phyloP scores from a whole-genome alignment of 768 basidiomycete genomes.

The Crassisporium funariophilum region DNA sequence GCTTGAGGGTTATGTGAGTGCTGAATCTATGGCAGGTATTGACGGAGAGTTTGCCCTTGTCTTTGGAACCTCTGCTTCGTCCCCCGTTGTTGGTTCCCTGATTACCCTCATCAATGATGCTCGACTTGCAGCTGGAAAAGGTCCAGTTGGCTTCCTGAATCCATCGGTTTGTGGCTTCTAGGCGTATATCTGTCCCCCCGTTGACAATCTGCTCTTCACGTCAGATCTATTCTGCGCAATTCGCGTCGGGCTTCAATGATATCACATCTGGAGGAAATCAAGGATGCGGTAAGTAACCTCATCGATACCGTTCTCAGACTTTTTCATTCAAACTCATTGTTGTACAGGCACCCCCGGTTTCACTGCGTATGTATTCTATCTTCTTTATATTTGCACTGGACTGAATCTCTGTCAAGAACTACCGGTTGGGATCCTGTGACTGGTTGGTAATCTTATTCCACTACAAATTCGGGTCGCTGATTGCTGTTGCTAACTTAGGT shows the following conservation, averaged over 20 bases:
- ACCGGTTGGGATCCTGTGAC: constrained; percentile 47
- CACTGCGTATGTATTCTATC: constrained; percentile 26
- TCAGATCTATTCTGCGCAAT: constrained; percentile 38
- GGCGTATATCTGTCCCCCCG: background rate
- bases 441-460: constrained; percentile 19
- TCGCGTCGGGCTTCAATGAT: constrained; percentile 41
- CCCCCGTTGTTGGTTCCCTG: constrained; percentile 52
- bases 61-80: constrained; percentile 51
- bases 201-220: background rate
- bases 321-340: background rate
- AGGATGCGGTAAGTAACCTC: constrained; percentile 34
- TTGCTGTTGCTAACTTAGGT: constrained; percentile 17
- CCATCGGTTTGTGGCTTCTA: constrained; percentile 34
- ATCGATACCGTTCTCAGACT: constrained; percentile 1
- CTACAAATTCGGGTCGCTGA: background rate
- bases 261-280: constrained; percentile 42
- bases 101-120: constrained; percentile 57
- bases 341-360: constrained; percentile 35
- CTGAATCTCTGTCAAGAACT: constrained; percentile 23
- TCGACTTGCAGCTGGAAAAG: constrained; percentile 42
- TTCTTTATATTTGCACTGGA: background rate
- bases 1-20: no score
- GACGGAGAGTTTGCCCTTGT: constrained; percentile 42
- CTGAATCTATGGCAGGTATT: constrained; percentile 22
- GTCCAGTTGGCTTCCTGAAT: constrained; percentile 52